These are phyloP conservation scores for Leccinum incarnatum DNA, from an alignment of 768 basidiomycete genomes.

Conservation along the genomic window DNA sequence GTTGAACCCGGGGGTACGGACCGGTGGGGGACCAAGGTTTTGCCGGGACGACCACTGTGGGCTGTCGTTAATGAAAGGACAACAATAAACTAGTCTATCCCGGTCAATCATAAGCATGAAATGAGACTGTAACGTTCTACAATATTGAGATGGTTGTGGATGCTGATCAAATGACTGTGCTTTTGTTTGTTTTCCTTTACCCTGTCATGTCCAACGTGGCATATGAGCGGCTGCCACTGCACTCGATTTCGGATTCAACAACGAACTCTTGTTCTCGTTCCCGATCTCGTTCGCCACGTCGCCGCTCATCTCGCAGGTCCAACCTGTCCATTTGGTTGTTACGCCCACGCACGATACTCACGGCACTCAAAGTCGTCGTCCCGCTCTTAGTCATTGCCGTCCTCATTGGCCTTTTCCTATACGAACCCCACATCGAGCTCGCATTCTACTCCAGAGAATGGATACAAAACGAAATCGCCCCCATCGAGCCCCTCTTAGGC, in stretches of 20 bases:
- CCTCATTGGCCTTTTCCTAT: slow-evolving; percentile 52
- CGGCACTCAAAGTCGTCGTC: slow-evolving; percentile 45
- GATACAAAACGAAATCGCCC: slow-evolving; percentile 70
- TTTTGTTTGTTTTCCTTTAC: neutral
- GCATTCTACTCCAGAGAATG: slow-evolving; percentile 75
- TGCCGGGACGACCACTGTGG: too few relatives aligned
- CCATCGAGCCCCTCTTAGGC: slow-evolving; percentile 59
- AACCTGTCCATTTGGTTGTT: slow-evolving; percentile 21
- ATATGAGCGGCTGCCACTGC: slow-evolving; percentile 53
- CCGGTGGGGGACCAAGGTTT: neutral
- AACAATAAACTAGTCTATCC: too few relatives aligned
- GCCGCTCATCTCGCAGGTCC: slow-evolving; percentile 27
- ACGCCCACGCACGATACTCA: slow-evolving; percentile 37
- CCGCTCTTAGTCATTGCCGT: slow-evolving; percentile 38
- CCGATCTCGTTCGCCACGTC: slow-evolving; percentile 28
- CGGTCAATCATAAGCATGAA: too few relatives aligned
- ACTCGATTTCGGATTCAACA: slow-evolving; percentile 35
- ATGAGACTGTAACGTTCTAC: too few relatives aligned
- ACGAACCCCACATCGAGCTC: slow-evolving; percentile 86
- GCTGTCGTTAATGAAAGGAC: too few relatives aligned
- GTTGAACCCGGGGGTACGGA: neutral
- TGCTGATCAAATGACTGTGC: too few relatives aligned
- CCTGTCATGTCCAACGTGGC: slow-evolving; percentile 37
- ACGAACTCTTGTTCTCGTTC: slow-evolving; percentile 20
- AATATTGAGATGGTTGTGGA: too few relatives aligned